Base-by-base conservation (phyloP, 2,329 filamentous ascomycete species). In the Ambrosiella cleistominuta region DNA sequence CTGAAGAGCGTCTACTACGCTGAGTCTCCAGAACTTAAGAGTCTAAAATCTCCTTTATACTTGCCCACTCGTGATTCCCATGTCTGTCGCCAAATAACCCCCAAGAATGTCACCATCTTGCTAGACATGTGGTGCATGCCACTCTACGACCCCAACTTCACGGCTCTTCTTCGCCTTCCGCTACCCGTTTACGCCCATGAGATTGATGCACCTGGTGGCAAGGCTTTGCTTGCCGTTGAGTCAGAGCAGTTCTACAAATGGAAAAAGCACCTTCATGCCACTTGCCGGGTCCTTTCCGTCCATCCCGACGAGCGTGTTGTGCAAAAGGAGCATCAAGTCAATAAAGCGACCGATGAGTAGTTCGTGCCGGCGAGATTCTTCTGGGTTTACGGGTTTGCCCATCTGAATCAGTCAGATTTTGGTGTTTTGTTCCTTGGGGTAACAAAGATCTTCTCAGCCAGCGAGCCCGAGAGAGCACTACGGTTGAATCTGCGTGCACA, bases 61-160 rank as follows among this genome's bases (percentile, higher is more conserved):
- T 70, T 68, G 0, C 85, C 86, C 0, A 69, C 70, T 1, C 66
- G 70, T 5, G 70, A 74, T 51, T 83, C 81, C 0, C 69, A 72
- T 0, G 72, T 93, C 27, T 70, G 75, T 45, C 67, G 68, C 1
- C 87, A 91, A 66, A 78, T 94, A 62, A 88, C 83, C 0, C 75
- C 82, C 1, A 71, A 74, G 47, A 85, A 79, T 7, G 77, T 85
- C 0, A 72, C 82, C 1, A 75, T 88, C 60, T 73, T 94, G 1
- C 77, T 94, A 8, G 88, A 95, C 65, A 81, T 88, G 70, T 94
- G 87, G 87, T 83, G 82, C 61, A 76, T 90, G 62, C 85, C 88
- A 0, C 72, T 91, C 36, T 72, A 83, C 45, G 80, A 80, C 1
- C 77, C 79, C 4, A 70, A 75, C 44, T 84, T 83, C 1, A 70